Evolutionary conservation across 2,329 filamentous ascomycete genomes (phyloP), one percentile per base, ranked within the genome.

Genomic region (Arthrobotrys sinensis): DNA sequence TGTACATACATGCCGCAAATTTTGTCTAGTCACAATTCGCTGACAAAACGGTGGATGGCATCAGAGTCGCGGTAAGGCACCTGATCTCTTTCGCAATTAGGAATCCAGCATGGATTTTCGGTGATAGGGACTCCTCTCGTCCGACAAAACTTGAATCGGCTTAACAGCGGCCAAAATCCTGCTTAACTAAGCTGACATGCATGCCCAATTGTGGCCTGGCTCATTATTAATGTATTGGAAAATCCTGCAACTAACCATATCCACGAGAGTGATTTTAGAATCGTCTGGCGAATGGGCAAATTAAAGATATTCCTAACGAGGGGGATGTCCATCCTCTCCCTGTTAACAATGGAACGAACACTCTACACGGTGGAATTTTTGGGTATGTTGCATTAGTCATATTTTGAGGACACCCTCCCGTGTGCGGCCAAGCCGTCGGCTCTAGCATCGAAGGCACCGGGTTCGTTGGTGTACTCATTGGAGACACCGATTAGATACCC

Each of bases 331-430:
- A 96, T 84, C 82, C 87, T 14, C 87, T 98, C 50, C 87, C 89
- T 6, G 88, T 89, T 76, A 97, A 97, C 85, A 90, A 97, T 83
- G 91, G 90, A 0, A 87, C 88, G 45, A 96, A 97, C 85, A 90
- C 89, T 53, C 85, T 94, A 68, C 92, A 94, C 84, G 92, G 92
- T 55, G 85, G 72, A 83, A 86, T 48, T 84, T 85, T 7, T 83
- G 85, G 11, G 81, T 86, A 64, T 87, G 87, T 76, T 65, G 12
- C 24, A 65, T 76, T 69, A 69, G 65, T 66, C 64, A 69, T 63
- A 19, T 43, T 40, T 7, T 2, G n/a, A 48, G 19, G 38, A 48
- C 34, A 34, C 32, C 48, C 36, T 36, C 46, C 16, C 36, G 36
- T 45, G 52, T 11, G 43, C 53, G 66, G 66, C n/a, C 19, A 34